Base-by-base conservation (phyloP, 1,284 basidiomycete genomes). In the Omphalotus olearius region DNA sequence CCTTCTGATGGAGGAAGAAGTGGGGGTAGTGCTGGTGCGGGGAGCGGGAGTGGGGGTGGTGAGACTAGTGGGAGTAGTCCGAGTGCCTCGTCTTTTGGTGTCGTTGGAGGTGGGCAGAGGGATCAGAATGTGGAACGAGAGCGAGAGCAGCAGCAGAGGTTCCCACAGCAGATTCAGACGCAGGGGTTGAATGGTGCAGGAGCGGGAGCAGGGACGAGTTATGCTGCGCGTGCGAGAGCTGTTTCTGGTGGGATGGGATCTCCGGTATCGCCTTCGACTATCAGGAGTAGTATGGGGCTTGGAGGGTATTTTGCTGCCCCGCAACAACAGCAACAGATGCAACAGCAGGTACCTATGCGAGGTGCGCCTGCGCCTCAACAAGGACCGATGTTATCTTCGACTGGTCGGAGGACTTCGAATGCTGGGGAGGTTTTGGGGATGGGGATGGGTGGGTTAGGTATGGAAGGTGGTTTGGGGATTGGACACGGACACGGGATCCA, bases 401-500 rank as follows among this genome's bases (percentile, higher is more conserved):
- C 42, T 20, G 20, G 17, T 14, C 13, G 48, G 11, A 50, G 48
- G 18, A 11, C 37, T 1, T 50, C 48, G 33, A 50, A 50, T 37
- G 48, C 25, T 11, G 33, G 26, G 30, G 30, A 33, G 30, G 7
- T 33, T 4, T 4, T 33, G 30, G 30, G 30, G 13, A 33, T 33
- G 30, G 30, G 30, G 7, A 33, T 33, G 9, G 30, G 30, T 28
- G 33, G 30, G 20, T 40, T 52, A 10, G 51, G 46, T 33, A 47
- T 52, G 50, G 46, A 42, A 28, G 50, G 45, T 43, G 53, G 38
- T 9, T 56, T 11, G 50, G 59, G 57, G 54, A 23, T 28, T 67
- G 9, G 30, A 13, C 36, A 47, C n/a, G 46, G 45, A 7, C 35
- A 47, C 23, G 50, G 45, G 30, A 3, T 13, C 3, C 13, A 33